These are phyloP conservation scores for Aspergillus haitiensis DNA, from an alignment of 495 filamentous ascomycete species.

Conservation along the genomic window DNA sequence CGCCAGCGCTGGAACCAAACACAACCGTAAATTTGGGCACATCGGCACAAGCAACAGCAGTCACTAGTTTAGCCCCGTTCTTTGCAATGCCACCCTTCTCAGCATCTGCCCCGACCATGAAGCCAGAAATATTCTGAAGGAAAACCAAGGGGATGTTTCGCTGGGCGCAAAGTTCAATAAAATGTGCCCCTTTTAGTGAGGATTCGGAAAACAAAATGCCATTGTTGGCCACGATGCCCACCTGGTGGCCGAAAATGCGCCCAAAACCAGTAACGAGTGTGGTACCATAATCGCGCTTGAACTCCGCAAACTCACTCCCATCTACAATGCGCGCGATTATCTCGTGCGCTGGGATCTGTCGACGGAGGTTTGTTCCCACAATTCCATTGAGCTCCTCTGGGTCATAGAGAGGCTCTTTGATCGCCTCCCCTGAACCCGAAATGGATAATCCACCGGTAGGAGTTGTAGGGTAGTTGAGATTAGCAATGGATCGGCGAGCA, in stretches of 20 bases:
- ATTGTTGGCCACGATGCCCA: constrained; percentile 95
- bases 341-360: constrained; percentile 80
- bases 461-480: constrained; percentile 77
- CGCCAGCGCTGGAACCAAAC: constrained; percentile 76
- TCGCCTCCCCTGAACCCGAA: constrained; percentile 26
- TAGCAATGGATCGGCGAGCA: constrained; percentile 77
- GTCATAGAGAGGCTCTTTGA: constrained; percentile 78
- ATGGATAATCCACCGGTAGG: constrained; percentile 19
- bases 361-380: constrained; percentile 82
- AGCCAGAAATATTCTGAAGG: constrained; percentile 94
- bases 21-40: constrained; percentile 98
- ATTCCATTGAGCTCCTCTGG: constrained; percentile 81
- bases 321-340: constrained; percentile 95
- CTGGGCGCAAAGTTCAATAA: constrained; percentile 95
- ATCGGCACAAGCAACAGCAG: constrained; percentile 89
- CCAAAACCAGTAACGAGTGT: constrained; percentile 95
- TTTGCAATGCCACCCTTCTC: constrained; percentile 96
- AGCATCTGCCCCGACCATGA: constrained; percentile 95
- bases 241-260: constrained; percentile 82
- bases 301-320: constrained; percentile 85
- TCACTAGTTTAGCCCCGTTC: constrained; percentile 96
- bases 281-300: constrained; percentile 88
- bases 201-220: constrained; percentile 94
- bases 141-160: constrained; percentile 88
- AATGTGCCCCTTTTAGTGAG: constrained; percentile 92